phyloP scores from a whole-genome alignment of 441 rosid genomes.

The Isatis lusitanica region DNA sequence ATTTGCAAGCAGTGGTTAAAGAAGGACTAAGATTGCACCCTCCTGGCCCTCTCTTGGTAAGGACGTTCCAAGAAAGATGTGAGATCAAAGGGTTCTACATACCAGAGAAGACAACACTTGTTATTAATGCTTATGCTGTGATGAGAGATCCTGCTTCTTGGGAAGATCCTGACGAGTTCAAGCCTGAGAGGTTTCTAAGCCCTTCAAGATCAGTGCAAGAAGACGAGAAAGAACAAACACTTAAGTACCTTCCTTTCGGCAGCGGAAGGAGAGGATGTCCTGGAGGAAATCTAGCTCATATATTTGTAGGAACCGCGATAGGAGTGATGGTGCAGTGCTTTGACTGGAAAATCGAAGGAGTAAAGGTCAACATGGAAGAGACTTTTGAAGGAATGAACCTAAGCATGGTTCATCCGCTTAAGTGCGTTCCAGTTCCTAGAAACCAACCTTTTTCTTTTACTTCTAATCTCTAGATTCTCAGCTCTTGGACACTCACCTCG shows the following conservation, averaged over 20 bases:
- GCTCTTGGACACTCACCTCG: too few species aligned
- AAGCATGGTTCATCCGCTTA: not conserved
- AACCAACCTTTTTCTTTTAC: too few species aligned
- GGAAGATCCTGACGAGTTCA: not conserved
- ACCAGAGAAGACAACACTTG: constrained; percentile 28
- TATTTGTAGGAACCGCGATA: too few species aligned
- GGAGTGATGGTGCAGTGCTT: too few species aligned
- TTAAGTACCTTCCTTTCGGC: too few species aligned
- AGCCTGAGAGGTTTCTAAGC: not conserved
- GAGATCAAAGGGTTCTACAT: constrained; percentile 33
- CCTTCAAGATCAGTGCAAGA: not conserved
- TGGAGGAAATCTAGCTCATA: not conserved
- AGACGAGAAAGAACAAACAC: not conserved
- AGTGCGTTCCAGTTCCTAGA: not conserved
- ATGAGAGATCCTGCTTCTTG: not conserved
- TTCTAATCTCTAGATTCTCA: too few species aligned
- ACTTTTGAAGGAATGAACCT: not conserved
- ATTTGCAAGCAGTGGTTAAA: constrained; percentile 29
- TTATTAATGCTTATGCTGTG: constrained; percentile 3
- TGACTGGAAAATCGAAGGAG: not conserved
- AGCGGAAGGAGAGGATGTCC: not conserved
- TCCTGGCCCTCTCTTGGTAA: not conserved
- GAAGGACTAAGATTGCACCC: constrained; percentile 40
- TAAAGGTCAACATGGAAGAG: not conserved
- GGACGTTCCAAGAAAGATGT: constrained; percentile 32